Conservation (phyloP, 2,329 filamentous ascomycete genomes). For the Colletotrichum sojae region DNA sequence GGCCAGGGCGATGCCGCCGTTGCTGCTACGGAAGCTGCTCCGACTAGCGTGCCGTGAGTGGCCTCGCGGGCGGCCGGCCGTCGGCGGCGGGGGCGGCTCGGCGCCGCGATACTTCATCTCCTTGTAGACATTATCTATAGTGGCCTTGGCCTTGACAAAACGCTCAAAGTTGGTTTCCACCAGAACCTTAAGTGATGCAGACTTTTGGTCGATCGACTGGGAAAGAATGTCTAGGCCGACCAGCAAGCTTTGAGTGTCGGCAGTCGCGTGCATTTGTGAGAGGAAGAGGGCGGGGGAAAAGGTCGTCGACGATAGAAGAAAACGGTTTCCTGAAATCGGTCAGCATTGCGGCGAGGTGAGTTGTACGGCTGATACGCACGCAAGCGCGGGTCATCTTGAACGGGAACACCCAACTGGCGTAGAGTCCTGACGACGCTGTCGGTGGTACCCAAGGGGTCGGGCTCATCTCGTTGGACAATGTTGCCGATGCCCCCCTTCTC, state of each 20-base stretch:
- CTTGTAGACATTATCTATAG: constrained; percentile 98
- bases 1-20: constrained; percentile 52
- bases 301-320: constrained; percentile 93
- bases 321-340: constrained; percentile 79
- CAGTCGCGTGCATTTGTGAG: constrained; percentile 89
- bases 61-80: constrained; percentile 52
- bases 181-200: constrained; percentile 93
- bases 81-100: constrained; percentile 62
- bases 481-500: constrained; percentile 78
- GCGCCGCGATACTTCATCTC: constrained; percentile 88
- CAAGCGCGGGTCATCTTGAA: constrained; percentile 86
- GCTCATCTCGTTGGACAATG: constrained; percentile 90
- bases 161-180: constrained; percentile 99
- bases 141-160: constrained; percentile 96
- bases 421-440: constrained; percentile 89
- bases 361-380: constrained; percentile 66
- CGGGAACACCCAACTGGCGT: constrained; percentile 80
- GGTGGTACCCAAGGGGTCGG: constrained; percentile 89
- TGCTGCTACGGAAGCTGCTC: constrained; percentile 73
- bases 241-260: constrained; percentile 85
- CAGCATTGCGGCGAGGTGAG: not conserved
- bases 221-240: constrained; percentile 88
- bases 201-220: constrained; percentile 96
- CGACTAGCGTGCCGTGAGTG: constrained; percentile 80
- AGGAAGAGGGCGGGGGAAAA: constrained; percentile 95